Percentiles rank a stretch among this genome's conserved stretches.
phyloP scores from a whole-genome alignment of 2,329 filamentous ascomycete genomes.

The Botrytis deweyae region DNA sequence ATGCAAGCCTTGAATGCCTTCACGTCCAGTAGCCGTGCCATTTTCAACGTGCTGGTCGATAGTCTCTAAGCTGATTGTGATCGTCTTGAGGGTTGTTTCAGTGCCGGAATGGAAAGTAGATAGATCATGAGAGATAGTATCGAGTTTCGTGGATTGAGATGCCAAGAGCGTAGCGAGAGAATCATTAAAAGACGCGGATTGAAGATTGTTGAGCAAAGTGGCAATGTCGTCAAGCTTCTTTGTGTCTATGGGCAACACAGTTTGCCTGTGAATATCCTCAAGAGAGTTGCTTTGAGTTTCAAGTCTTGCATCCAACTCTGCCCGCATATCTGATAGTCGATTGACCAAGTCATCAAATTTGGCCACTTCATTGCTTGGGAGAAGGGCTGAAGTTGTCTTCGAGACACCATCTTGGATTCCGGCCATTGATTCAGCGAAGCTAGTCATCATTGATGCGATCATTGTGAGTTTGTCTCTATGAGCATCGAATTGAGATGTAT shows the following conservation, averaged over 20 bases:
- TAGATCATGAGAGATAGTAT: conserved; percentile 19
- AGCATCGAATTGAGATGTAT: conserved; percentile 20
- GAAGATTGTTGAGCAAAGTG: conserved; percentile 13
- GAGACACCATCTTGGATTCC: conserved; percentile 15
- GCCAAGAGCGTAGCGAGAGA: conserved; percentile 5
- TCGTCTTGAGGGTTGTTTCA: conserved; percentile 17
- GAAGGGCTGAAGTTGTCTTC: conserved; percentile 8
- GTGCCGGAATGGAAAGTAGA: conserved; percentile 15
- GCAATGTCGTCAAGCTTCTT: conserved; percentile 21
- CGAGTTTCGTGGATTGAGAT: conserved; percentile 17
- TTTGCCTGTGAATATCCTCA: conserved; percentile 18
- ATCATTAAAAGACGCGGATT: conserved; percentile 1
- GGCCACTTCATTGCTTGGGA: conserved; percentile 8
- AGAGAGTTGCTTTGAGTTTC: conserved; percentile 22
- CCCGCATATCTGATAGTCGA: conserved; percentile 20
- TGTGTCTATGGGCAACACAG: conserved; percentile 19
- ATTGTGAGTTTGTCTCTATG: conserved; percentile 22
- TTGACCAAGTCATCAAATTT: conserved; percentile 18
- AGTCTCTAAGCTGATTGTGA: conserved; percentile 19
- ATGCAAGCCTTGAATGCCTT: conserved; percentile 7
- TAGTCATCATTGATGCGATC: conserved; percentile 23
- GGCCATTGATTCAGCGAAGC: conserved; percentile 21
- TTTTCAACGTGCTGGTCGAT: conserved; percentile 9
- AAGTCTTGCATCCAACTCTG: conserved; percentile 21
- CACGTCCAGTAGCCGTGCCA: conserved; percentile 10